A percentile compares a stretch with the other conserved stretches of the same genome.
These are phyloP conservation scores for Sugiyamaella pinicola DNA, from an alignment of 1,139 yeast genomes.

Conservation along the genomic window DNA sequence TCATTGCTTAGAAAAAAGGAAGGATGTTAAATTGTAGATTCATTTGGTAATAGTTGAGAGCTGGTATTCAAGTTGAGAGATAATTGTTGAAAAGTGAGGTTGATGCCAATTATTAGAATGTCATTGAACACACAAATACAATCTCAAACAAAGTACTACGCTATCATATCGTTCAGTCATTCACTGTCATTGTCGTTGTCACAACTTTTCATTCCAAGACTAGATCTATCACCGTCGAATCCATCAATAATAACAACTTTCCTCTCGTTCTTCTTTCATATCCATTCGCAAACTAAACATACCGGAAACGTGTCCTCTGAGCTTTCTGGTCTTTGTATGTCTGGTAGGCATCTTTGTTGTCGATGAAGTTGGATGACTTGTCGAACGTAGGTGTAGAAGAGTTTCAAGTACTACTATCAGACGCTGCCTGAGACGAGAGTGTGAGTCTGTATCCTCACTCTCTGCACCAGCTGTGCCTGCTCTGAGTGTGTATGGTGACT, in stretches of 20 bases:
- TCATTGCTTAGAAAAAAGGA: not conserved
- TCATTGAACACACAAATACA: too few relatives aligned
- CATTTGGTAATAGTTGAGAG: too few relatives aligned
- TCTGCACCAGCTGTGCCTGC: not conserved
- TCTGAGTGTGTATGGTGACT: not conserved
- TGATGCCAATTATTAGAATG: too few relatives aligned
- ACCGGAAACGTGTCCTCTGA: slow-evolving; percentile 99
- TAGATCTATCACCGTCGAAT: not conserved
- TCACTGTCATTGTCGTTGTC: too few relatives aligned
- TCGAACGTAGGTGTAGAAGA: slow-evolving; percentile 17
- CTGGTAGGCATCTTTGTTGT: slow-evolving; percentile 85
- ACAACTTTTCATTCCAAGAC: not conserved
- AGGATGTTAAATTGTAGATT: not conserved
- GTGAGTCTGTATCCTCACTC: slow-evolving; percentile 3
- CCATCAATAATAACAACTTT: not conserved
- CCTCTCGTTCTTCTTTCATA: not conserved
- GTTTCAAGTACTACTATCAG: slow-evolving; percentile 11
- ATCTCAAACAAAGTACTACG: too few relatives aligned
- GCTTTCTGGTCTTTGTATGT: slow-evolving; percentile 99
- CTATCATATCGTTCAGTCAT: too few relatives aligned
- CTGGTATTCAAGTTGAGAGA: too few relatives aligned
- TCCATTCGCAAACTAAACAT: too few relatives aligned
- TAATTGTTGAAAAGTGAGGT: too few relatives aligned
- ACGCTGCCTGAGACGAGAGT: slow-evolving; percentile 1
- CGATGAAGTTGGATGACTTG: slow-evolving; percentile 18